Evolutionary conservation across 306 rosid genomes (phyloP).

Genomic region (Fagus crenata): DNA sequence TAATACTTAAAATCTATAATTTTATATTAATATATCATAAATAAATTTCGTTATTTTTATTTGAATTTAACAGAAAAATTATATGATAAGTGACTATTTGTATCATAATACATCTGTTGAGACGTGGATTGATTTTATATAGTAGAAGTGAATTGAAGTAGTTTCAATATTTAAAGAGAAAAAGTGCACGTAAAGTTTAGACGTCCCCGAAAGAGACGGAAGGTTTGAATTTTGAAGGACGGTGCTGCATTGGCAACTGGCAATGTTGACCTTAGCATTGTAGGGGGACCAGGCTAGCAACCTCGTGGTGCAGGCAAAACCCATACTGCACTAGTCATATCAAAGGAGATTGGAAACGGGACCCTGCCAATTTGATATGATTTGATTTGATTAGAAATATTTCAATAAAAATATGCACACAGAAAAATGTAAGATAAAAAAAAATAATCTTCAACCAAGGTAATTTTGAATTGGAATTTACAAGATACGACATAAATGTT

Average conservation of each 20-base stretch:
- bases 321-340: slow-evolving; percentile 19
- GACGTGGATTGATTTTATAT: no score
- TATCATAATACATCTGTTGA: no score
- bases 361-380: not conserved
- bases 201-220: not conserved
- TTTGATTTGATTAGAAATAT: not conserved
- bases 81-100: no score
- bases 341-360: slow-evolving; percentile 5
- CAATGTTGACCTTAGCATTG: slow-evolving; percentile 42
- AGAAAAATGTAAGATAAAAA: not conserved
- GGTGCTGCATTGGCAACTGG: slow-evolving; percentile 10
- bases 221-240: not conserved
- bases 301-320: slow-evolving; percentile 15
- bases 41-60: no score
- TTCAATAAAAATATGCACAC: not conserved
- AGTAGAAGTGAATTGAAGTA: no score
- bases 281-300: slow-evolving; percentile 26
- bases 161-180: no score
- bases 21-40: no score
- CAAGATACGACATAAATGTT: no score
- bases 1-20: no score
- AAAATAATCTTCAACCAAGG: no score
- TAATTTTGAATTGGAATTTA: no score
- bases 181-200: not conserved
- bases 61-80: no score